phyloP scores from a whole-genome alignment of 768 basidiomycete genomes.

The Suillus discolor region DNA sequence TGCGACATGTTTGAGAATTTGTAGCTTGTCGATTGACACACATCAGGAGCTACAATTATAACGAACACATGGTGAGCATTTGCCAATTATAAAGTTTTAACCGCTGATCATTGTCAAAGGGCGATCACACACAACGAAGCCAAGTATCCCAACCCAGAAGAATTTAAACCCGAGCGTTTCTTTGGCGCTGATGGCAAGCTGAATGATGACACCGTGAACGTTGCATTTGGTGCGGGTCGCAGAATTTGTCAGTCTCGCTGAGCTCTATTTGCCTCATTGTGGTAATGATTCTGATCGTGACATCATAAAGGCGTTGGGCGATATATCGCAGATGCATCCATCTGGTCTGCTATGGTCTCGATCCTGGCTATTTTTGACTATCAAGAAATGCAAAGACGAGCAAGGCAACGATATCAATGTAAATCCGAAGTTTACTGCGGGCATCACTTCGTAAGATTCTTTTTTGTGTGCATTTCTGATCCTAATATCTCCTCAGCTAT shows the following conservation, averaged over 20 bases:
- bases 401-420: slow-evolving; percentile 26
- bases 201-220: slow-evolving; percentile 32
- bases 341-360: slow-evolving; percentile 38
- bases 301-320: slow-evolving; percentile 39
- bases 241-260: slow-evolving; percentile 23
- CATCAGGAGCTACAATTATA: slow-evolving; percentile 30
- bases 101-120: slow-evolving; percentile 17
- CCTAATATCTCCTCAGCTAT: slow-evolving; percentile 18
- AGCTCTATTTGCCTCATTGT: background rate
- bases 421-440: slow-evolving; percentile 25
- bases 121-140: slow-evolving; percentile 36
- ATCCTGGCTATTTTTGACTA: slow-evolving; percentile 38
- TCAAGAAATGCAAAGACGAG: slow-evolving; percentile 31
- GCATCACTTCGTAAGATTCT: slow-evolving; percentile 29
- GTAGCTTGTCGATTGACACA: background rate
- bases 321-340: slow-evolving; percentile 42
- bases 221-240: slow-evolving; percentile 40
- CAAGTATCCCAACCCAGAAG: slow-evolving; percentile 35
- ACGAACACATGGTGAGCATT: slow-evolving; percentile 28
- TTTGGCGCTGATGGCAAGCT: slow-evolving; percentile 23
- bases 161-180: slow-evolving; percentile 41
- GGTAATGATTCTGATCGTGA: background rate
- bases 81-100: background rate
- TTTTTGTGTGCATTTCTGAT: background rate
- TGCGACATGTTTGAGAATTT: slow-evolving; percentile 6